These are phyloP conservation scores for Croton setiger DNA, from an alignment of 441 rosid species.

Conservation along the genomic window DNA sequence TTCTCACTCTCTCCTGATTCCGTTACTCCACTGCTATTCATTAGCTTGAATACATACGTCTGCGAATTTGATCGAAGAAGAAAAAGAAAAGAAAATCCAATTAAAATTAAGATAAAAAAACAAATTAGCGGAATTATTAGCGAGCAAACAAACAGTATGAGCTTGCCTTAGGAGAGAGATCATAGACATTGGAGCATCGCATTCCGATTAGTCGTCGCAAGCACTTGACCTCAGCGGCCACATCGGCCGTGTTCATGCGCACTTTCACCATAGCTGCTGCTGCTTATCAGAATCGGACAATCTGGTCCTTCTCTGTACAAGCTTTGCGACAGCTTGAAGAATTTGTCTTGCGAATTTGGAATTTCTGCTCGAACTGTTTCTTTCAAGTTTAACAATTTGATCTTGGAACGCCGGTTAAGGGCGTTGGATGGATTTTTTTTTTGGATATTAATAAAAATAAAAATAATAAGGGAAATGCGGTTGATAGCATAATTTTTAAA, in stretches of 20 bases:
- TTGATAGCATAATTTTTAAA: no score
- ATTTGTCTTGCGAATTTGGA: no score
- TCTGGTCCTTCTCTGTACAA: not conserved
- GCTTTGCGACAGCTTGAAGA: not conserved
- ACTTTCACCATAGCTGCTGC: conserved; percentile 27
- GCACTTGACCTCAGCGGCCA: conserved; percentile 98
- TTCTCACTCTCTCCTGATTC: conserved; percentile 99
- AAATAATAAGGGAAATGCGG: no score
- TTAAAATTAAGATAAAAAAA: not conserved
- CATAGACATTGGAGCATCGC: conserved; percentile 98
- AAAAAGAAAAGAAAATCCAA: not conserved
- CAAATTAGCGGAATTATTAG: no score
- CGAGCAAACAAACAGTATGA: not conserved
- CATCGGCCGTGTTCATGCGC: conserved; percentile 68
- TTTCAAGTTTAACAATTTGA: no score
- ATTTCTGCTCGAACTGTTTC: no score
- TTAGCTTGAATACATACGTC: conserved; percentile 93
- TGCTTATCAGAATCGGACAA: not conserved
- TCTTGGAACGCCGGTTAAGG: no score
- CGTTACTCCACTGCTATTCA: conserved; percentile 93
- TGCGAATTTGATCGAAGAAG: conserved; percentile 17
- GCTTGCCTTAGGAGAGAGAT: conserved; percentile 98
- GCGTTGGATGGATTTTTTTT: no score
- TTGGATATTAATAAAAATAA: no score
- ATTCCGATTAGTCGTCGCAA: conserved; percentile 82